Evolutionary conservation across 2,329 filamentous ascomycete genomes (phyloP).

Genomic region (Aspergillus flavus): DNA sequence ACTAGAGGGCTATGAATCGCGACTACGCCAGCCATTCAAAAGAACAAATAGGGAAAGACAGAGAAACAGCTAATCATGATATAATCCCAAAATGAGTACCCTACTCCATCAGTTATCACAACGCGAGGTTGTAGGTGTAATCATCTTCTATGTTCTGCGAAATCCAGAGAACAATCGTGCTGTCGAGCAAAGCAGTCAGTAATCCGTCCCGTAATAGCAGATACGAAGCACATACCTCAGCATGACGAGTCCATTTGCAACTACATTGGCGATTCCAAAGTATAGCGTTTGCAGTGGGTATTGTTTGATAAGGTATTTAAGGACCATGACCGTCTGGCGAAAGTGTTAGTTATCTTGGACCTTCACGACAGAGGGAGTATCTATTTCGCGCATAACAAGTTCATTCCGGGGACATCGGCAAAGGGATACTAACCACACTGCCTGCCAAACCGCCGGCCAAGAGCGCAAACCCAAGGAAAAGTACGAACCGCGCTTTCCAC

Average conservation of each 20-base stretch:
- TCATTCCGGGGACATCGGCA: not conserved
- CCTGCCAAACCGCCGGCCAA: slow-evolving; percentile 69
- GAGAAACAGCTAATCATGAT: not conserved
- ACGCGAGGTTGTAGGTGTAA: slow-evolving; percentile 69
- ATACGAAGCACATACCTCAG: slow-evolving; percentile 57
- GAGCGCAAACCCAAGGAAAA: slow-evolving; percentile 70
- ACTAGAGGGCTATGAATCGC: slow-evolving; percentile 5
- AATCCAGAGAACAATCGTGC: slow-evolving; percentile 67
- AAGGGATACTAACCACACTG: slow-evolving; percentile 54
- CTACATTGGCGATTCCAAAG: slow-evolving; percentile 68
- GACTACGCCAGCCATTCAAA: slow-evolving; percentile 5
- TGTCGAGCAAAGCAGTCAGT: slow-evolving; percentile 36
- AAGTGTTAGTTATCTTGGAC: slow-evolving; percentile 5
- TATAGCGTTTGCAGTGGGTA: slow-evolving; percentile 65
- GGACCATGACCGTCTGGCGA: slow-evolving; percentile 61
- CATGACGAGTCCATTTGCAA: slow-evolving; percentile 68
- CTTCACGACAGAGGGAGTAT: not conserved
- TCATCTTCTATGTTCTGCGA: slow-evolving; percentile 74
- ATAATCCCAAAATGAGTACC: not conserved
- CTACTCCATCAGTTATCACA: slow-evolving; percentile 43
- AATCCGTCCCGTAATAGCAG: not conserved
- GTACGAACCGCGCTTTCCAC: slow-evolving; percentile 70
- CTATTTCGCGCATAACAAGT: not conserved
- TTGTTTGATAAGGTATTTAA: slow-evolving; percentile 66
- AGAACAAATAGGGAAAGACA: not conserved